Evolutionary conservation across 2,329 filamentous ascomycete species (phyloP), one percentile per base, ranked within the genome.

Genomic region (Colletotrichum viniferum): DNA sequence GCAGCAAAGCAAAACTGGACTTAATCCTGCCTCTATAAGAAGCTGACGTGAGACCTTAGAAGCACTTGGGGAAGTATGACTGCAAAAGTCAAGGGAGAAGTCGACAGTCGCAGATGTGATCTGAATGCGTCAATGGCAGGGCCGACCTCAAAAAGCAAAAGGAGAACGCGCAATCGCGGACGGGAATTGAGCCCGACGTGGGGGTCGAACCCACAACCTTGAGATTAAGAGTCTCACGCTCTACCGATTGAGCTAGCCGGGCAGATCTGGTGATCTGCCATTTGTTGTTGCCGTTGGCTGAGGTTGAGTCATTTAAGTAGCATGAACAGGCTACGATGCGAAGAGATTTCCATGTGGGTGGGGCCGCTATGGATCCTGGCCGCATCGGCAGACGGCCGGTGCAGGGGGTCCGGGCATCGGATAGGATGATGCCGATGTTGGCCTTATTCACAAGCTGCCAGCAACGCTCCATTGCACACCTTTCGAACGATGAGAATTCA

Each of bases 191-290:
- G 78, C 78, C 78, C 78, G 77, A 79, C 77, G 77, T 78, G 78
- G 78, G 78, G 78, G 78, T 79, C 78, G 77, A 78, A 78, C 77
- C 75, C 75, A 74, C 73, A 77, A 77, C 75, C 75, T 77, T 77
- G 72, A 77, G 75, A 77, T 77, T 90, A 90, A 90, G 91, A 93
- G 91, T 92, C 91, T 92, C 88, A 93, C 91, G 91, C 91, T 93
- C 91, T 93, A 92, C 90, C 90, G 89, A 92, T 92, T 92, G 90
- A 92, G 90, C 90, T 92, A 92, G 87, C 88, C 13, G 52, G 65
- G 58, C 63, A 68, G 69, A 60, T 69, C 73, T 16, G 24, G 24
- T 26, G 72, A 74, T 28, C 69, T 48, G 52, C 72, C 65, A 68
- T 43, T 65, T 70, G 26, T 28, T 60, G 58, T 70, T 73, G 66